Percentiles rank a stretch among this genome's conserved stretches.
These are phyloP conservation scores for Conticribra guillardii DNA, from an alignment of 108 stramenopile genomes.

Conservation along the genomic window DNA sequence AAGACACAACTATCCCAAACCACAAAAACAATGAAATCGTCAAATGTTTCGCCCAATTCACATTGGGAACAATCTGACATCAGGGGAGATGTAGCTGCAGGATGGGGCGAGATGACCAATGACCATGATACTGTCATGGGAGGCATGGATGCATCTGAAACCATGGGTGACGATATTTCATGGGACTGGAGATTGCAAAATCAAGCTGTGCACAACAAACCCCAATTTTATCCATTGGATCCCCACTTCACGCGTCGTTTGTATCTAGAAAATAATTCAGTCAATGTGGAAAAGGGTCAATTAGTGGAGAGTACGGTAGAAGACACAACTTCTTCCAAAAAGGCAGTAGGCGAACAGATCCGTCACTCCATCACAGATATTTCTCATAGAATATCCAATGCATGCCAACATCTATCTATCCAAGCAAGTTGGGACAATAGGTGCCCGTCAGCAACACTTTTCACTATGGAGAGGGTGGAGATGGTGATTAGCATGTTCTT, in stretches of 20 bases:
- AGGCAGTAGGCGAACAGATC: constrained; percentile 5
- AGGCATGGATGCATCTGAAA: constrained; percentile 1
- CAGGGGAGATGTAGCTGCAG: constrained; percentile 33
- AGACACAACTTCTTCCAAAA: constrained; percentile 67
- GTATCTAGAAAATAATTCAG: constrained; percentile 59
- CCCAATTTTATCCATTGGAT: constrained; percentile 85
- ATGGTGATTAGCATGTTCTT: constrained; percentile 50
- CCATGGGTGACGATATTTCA: background rate
- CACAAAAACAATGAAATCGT: too few species aligned
- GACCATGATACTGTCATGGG: background rate
- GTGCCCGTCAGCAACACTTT: constrained; percentile 33
- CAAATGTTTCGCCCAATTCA: too few species aligned
- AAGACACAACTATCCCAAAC: too few species aligned
- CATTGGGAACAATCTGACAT: constrained; percentile 40
- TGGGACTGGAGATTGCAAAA: constrained; percentile 35
- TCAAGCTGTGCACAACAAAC: constrained; percentile 58
- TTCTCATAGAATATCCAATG: constrained; percentile 37
- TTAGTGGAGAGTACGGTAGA: constrained; percentile 54
- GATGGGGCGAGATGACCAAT: constrained; percentile 15
- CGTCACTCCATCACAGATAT: constrained; percentile 34
- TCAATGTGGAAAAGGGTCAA: too few species aligned
- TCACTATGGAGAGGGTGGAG: constrained; percentile 47
- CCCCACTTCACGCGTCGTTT: constrained; percentile 68
- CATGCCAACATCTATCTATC: constrained; percentile 49
- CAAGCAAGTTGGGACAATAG: constrained; percentile 50